Conservation (phyloP, 805 yeast genomes). For the Starmerella powellii region DNA sequence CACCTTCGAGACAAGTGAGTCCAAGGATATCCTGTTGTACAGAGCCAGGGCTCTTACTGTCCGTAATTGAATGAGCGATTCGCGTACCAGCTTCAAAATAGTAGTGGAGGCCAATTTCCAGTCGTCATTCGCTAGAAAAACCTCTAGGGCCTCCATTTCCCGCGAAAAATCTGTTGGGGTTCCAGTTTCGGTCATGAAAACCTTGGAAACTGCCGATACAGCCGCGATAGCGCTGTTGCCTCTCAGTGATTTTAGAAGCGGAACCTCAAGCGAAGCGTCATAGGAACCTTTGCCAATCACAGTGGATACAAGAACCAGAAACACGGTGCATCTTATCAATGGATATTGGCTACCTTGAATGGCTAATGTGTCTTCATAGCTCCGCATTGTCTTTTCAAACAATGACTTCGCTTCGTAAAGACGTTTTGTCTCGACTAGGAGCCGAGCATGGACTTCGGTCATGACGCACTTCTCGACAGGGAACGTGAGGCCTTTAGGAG, state of each 20-base stretch:
- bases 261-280: neutral
- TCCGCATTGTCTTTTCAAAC: neutral
- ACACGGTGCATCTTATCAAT: neutral
- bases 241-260: neutral
- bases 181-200: neutral
- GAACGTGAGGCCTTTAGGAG: neutral
- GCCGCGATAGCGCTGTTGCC: neutral
- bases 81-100: neutral
- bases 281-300: constrained; percentile 1
- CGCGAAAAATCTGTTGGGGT: neutral
- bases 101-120: neutral
- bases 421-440: neutral
- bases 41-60: neutral
- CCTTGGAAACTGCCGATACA: neutral
- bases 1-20: neutral
- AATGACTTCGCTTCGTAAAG: constrained; percentile 1
- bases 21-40: neutral
- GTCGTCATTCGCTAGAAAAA: neutral
- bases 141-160: neutral
- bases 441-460: neutral
- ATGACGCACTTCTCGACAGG: neutral
- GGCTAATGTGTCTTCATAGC: constrained; percentile 1
- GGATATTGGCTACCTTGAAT: neutral
- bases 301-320: constrained; percentile 4
- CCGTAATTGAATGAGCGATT: neutral